Evolutionary conservation across 441 rosid species (phyloP).

Genomic region (Theobroma grandiflorum): DNA sequence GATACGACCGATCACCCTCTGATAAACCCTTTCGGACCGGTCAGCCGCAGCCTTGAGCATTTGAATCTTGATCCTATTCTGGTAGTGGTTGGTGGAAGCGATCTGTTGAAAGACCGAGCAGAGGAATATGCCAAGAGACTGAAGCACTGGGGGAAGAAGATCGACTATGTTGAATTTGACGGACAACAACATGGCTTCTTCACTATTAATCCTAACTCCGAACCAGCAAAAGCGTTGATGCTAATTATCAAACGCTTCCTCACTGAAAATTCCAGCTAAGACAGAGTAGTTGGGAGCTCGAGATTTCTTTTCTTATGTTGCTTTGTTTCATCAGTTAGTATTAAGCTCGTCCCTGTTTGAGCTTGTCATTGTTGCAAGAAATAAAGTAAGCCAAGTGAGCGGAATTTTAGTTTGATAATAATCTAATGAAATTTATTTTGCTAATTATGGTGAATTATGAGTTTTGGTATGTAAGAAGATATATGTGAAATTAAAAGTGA

Average conservation of each 20-base stretch:
- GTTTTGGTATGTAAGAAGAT: no score
- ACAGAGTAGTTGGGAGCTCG: not conserved
- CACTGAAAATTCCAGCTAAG: slow-evolving; percentile 29
- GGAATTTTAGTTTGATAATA: no score
- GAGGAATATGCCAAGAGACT: slow-evolving; percentile 53
- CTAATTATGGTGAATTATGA: no score
- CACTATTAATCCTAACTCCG: slow-evolving; percentile 53
- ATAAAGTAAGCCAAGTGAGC: no score
- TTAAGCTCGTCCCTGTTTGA: no score
- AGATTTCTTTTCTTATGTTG: not conserved
- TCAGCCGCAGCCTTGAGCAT: slow-evolving; percentile 39
- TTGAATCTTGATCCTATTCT: slow-evolving; percentile 52
- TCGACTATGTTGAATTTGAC: slow-evolving; percentile 54
- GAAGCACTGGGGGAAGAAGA: slow-evolving; percentile 48
- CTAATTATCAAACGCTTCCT: slow-evolving; percentile 46
- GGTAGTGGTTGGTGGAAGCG: slow-evolving; percentile 58
- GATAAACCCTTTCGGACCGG: slow-evolving; percentile 67
- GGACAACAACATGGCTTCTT: slow-evolving; percentile 64
- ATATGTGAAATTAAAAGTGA: no score
- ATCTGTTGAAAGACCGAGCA: slow-evolving; percentile 54
- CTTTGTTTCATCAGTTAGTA: not conserved
- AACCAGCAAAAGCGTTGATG: slow-evolving; percentile 49
- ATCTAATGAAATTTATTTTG: no score
- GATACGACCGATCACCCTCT: slow-evolving; percentile 60
- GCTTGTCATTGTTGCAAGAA: not conserved